phyloP scores from a whole-genome alignment of 176 grass and related monocot species.

The Pontederia paniculata region DNA sequence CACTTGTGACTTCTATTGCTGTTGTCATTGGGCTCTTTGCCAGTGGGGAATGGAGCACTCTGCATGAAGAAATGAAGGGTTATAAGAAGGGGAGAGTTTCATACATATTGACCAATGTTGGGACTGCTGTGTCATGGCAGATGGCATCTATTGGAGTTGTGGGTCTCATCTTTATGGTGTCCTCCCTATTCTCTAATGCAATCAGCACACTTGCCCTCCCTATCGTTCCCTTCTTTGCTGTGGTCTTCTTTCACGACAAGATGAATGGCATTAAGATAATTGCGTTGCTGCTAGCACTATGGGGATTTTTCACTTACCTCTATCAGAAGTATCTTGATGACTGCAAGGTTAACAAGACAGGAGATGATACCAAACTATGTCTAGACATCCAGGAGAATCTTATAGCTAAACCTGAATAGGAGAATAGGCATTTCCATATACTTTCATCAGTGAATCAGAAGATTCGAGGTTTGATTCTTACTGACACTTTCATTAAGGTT shows the following conservation, averaged over 20 bases:
- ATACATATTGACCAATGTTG: conserved; percentile 59
- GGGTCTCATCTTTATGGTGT: conserved; percentile 69
- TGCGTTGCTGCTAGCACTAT: conserved; percentile 62
- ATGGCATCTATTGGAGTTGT: conserved; percentile 60
- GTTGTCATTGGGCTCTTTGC: conserved; percentile 53
- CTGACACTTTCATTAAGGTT: no score
- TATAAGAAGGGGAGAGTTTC: conserved; percentile 55
- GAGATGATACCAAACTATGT: no score
- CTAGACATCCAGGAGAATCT: no score
- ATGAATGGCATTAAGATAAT: conserved; percentile 75
- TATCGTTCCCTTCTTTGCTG: conserved; percentile 55
- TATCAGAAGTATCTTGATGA: conserved; percentile 75
- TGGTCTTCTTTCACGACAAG: conserved; percentile 80
- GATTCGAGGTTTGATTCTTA: no score
- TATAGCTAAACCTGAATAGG: no score
- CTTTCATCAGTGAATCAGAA: no score
- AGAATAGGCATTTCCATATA: no score
- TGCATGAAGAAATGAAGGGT: conserved; percentile 55
- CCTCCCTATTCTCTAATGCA: conserved; percentile 80
- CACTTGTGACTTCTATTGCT: conserved; percentile 42
- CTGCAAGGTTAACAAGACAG: conserved; percentile 33
- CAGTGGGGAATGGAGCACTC: conserved; percentile 64
- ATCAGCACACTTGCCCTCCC: conserved; percentile 71
- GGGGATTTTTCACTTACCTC: conserved; percentile 66
- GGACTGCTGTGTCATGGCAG: conserved; percentile 78